Evolutionary conservation across 441 rosid genomes (phyloP), one percentile per base, ranked within the genome.

Genomic region (Kokia cookei): DNA sequence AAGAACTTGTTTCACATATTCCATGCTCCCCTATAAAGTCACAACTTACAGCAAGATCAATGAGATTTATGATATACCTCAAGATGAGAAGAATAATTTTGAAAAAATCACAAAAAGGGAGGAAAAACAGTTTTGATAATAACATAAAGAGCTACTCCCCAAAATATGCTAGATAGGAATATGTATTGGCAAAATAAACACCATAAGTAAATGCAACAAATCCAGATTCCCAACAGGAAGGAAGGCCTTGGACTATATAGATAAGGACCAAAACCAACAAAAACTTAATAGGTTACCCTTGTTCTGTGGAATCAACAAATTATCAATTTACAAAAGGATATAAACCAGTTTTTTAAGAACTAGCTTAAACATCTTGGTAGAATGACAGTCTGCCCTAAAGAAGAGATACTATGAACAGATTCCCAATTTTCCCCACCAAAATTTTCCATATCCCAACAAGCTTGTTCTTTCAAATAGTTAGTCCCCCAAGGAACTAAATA

Each of bases 401-500:
- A 67, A 67, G 15, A 27, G 6, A 67, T 8, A 13, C 43, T 2
- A 69, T 12, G 32, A 37, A 69, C 22, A 54, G 11, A n/a, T 37
- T 35, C 32, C 50, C 13, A 54, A 69, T 35, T 12, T 53, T 47
- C 24, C 48, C 43, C 17, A 68, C 72, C 32, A 53, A 5, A 8
- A 12, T 69, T 51, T 53, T 32, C 42, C 47, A 40, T 35, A 48
- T 50, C 72, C 22, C 27, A 69, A 53, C 48, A 51, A 17, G 17
- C 50, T 69, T 54, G 2, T 19, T 69, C 73, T 55, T 69, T 50
- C 37, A 64, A 64, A 65, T 48, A 67, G 59, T 9, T 53, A 69
- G 24, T 35, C 48, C 62, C 62, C 22, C 62, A 53, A 69, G 45
- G 58, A 69, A 69, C 60, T 51, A 35, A 17, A 53, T 69, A 54